Conservation (phyloP, 108 stramenopile genomes). For the Aureococcus anophagefferens region DNA sequence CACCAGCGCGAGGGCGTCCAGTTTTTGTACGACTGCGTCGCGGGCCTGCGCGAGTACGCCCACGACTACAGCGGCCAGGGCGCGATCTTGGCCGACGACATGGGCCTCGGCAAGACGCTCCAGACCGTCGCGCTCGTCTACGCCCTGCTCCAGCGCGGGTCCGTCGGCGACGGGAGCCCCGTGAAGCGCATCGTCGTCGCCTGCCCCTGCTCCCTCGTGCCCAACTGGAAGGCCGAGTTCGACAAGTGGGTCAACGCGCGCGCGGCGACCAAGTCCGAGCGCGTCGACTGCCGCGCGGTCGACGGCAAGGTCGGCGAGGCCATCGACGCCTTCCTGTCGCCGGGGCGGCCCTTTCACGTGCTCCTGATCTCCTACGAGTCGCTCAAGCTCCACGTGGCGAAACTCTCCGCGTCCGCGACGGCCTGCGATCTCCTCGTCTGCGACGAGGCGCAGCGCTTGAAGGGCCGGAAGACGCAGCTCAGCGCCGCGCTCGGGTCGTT, state of each 20-base stretch:
- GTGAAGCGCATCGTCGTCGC: slow-evolving; percentile 32
- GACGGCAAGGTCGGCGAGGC: neutral
- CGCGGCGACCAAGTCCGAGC: slow-evolving; percentile 23
- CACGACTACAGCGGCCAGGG: slow-evolving; percentile 2
- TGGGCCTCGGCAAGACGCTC: slow-evolving; percentile 44
- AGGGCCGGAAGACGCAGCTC: slow-evolving; percentile 35
- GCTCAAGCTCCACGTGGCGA: slow-evolving; percentile 27
- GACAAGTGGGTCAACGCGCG: slow-evolving; percentile 40
- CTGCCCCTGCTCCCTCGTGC: slow-evolving; percentile 44
- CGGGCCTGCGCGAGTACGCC: slow-evolving; percentile 63
- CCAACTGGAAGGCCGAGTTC: slow-evolving; percentile 49
- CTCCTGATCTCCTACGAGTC: slow-evolving; percentile 34
- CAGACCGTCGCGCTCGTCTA: slow-evolving; percentile 43
- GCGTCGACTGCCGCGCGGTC: slow-evolving; percentile 53
- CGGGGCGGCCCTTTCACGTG: slow-evolving; percentile 1
- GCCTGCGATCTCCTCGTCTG: slow-evolving; percentile 45
- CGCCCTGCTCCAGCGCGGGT: slow-evolving; percentile 35
- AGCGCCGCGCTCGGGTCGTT: slow-evolving; percentile 18
- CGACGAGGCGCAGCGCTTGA: slow-evolving; percentile 48
- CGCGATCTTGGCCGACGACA: slow-evolving; percentile 45
- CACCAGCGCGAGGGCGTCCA: slow-evolving; percentile 95
- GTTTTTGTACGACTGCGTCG: slow-evolving; percentile 94
- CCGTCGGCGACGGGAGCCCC: slow-evolving; percentile 1
- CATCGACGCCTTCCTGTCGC: slow-evolving; percentile 3
- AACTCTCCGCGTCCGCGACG: neutral